A percentile compares a stretch with the other conserved stretches of the same genome.
Conservation (phyloP, 1,284 basidiomycete genomes). For the Ustilago crameri region DNA sequence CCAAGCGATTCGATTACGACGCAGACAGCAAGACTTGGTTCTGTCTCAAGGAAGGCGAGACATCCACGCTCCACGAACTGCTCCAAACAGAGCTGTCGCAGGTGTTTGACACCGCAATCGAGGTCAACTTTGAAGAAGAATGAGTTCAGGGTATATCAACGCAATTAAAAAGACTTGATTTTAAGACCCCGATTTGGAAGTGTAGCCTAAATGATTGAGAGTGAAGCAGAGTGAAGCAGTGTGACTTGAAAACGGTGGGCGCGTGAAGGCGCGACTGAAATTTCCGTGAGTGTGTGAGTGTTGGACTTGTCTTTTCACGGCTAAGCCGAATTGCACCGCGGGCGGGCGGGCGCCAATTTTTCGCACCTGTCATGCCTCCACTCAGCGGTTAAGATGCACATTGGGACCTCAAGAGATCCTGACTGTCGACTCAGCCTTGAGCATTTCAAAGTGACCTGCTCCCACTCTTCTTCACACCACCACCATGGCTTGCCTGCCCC, state of each 20-base stretch:
- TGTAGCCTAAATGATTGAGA: too few species aligned
- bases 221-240: not conserved
- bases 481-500: not conserved
- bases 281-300: not conserved
- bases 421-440: slow-evolving; percentile 9
- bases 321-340: too few species aligned
- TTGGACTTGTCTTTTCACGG: slow-evolving; percentile 2
- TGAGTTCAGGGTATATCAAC: slow-evolving; percentile 1
- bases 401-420: too few species aligned
- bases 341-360: too few species aligned
- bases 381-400: too few species aligned
- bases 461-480: not conserved
- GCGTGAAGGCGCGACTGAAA: slow-evolving; percentile 10
- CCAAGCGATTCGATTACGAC: slow-evolving; percentile 66
- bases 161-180: not conserved
- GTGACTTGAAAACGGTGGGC: not conserved
- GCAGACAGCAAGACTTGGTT: slow-evolving; percentile 54
- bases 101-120: slow-evolving; percentile 50
- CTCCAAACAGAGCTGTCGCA: slow-evolving; percentile 54
- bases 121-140: slow-evolving; percentile 33
- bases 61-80: slow-evolving; percentile 49
- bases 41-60: slow-evolving; percentile 58
- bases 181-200: too few species aligned
- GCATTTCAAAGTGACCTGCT: not conserved
- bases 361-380: slow-evolving; percentile 20